Base-by-base conservation (phyloP, 495 filamentous ascomycete genomes). In the Evansstolkia leycettana region DNA sequence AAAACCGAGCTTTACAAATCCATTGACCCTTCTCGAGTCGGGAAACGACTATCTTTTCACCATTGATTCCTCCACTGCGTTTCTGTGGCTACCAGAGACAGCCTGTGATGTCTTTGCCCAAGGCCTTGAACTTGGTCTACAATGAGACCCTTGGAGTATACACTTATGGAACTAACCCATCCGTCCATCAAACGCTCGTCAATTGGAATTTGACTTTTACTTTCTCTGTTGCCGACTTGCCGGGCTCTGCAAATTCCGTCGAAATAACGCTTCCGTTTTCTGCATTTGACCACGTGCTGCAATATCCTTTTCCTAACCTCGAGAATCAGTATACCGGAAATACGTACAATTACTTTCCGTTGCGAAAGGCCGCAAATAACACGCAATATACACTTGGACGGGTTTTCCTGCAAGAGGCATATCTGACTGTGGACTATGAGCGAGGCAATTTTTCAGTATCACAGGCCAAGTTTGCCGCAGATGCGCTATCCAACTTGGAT, bases 331-430 rank as follows among this genome's bases (percentile, higher is more conserved):
- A 37, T 18, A 3, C 5, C 7, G 23, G n/a, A 8, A 30, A 39
- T 0, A 44, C 32, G 12, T 20, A 31, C 16, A 58, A 64, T 33
- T 81, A 81, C 47, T 79, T 84, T 39, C 73, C 78, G 17, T 55
- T 80, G 17, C 57, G 67, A 33, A 57, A 54, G 40, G 55, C 64
- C 19, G 46, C 53, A 17, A 60, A 68, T 44, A 47, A 52, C 19
- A 67, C 63, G 20, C 60, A 72, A 39, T 60, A 67, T 39, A 70
- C 72, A 14, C 67, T 82, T 38, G 77, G 77, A 10, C 67, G 77
- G 17, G 54, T 59, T 3, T 82, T 82, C 45, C 63, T 82, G 35
- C 77, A 82, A 51, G 77, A 80, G 47, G 64, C 72, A 2, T 82
- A 82, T 36, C 40, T 82, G 9, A 69, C 72, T 14, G 69, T 68